Conservation (phyloP, 352 stramenopile species). For the Pythium rishiriense region DNA sequence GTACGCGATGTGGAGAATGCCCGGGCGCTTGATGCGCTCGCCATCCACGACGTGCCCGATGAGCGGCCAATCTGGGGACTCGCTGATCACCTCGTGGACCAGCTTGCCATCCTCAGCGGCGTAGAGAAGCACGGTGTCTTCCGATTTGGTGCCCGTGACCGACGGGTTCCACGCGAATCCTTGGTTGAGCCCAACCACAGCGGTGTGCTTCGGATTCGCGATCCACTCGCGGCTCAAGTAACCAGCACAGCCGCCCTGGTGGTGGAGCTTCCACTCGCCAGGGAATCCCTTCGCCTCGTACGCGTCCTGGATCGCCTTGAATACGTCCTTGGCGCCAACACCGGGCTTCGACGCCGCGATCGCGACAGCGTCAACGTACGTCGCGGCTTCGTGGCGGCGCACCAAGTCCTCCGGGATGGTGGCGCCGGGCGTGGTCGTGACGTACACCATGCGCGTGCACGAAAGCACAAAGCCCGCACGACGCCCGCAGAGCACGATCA, state of each 20-base stretch:
- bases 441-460: constrained; percentile 66
- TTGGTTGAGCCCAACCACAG: constrained; percentile 44
- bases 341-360: constrained; percentile 46
- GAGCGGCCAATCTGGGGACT: constrained; percentile 49
- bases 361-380: constrained; percentile 65
- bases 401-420: constrained; percentile 41
- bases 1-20: constrained; percentile 60
- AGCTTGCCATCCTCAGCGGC: constrained; percentile 24
- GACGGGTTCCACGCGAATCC: constrained; percentile 77
- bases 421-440: constrained; percentile 39
- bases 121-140: constrained; percentile 64
- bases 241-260: constrained; percentile 62
- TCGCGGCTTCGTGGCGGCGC: constrained; percentile 59
- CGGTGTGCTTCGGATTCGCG: constrained; percentile 40
- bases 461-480: constrained; percentile 63
- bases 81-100: constrained; percentile 59
- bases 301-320: constrained; percentile 53
- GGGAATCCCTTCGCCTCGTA: constrained; percentile 57
- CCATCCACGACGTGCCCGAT: constrained; percentile 54
- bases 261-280: constrained; percentile 64
- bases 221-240: constrained; percentile 81
- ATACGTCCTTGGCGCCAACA: constrained; percentile 41
- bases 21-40: constrained; percentile 45
- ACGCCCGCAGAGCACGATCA: constrained; percentile 76
- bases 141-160: constrained; percentile 69